Evolutionary conservation across 495 filamentous ascomycete species (phyloP), one percentile per base, ranked within the genome.

Genomic region (Penicillium alfredii): DNA sequence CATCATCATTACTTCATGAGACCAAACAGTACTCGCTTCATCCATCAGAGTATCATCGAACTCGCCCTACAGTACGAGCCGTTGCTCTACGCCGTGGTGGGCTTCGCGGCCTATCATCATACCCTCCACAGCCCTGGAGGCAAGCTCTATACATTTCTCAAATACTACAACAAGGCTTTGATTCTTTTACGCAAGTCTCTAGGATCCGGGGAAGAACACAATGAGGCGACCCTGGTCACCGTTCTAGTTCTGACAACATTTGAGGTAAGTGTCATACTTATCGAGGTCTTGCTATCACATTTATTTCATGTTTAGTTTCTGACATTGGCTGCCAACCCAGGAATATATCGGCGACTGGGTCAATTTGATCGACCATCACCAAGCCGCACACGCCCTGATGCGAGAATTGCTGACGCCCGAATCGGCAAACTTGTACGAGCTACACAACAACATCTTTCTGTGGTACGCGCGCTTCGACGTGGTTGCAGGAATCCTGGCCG

Each of bases 291-390:
- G 20, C 37, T 36, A 16, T 30, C 27, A 3, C 25, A 20, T 24
- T 34, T 27, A 37, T 12, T 29, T 35, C 34, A 49, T 71, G 45
- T 62, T 63, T 30, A 8, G 19, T 27, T 29, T 47, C 15, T 51
- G 30, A 40, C 12, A 3, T 18, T 26, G 10, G 8, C 32, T 21
- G 11, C 14, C 15, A 29, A 12, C 17, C 13, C 22, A 97, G 90
- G 92, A 96, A 64, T 92, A 85, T 49, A 73, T 95, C 37, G 92
- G 92, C 6, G 92, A 98, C 53, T 96, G 86, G 86, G 76, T 87
- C 34, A 95, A 90, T 50, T 69, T 96, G 27, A 77, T 90, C 53
- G 83, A 86, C 20, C 92, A 98, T 60, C 88, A 95, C 58, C 89
- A 81, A 59, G 92, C 90, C 4, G 90, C 92, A 1, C 76, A 84